These are phyloP conservation scores for Micractinium sp. DNA, from an alignment of 139 green algal genomes.

Conservation along the genomic window DNA sequence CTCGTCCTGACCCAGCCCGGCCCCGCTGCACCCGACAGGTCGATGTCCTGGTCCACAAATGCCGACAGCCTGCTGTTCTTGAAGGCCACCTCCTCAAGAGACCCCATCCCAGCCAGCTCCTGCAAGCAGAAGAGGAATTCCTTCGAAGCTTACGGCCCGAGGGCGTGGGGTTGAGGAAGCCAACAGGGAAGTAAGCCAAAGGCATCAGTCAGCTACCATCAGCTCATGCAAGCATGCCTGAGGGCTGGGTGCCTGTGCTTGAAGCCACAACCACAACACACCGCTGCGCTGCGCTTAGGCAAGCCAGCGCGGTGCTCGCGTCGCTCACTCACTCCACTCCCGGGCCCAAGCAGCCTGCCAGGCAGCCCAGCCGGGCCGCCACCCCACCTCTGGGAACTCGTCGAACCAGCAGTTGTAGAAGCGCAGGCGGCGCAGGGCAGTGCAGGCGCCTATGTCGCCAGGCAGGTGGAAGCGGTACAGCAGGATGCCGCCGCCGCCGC, in stretches of 20 bases:
- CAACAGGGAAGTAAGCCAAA: too few relatives aligned
- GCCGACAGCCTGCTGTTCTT: neutral
- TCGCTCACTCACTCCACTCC: neutral
- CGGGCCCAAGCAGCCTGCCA: neutral
- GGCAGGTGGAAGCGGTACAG: neutral
- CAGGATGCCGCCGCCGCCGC: neutral
- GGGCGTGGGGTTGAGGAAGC: too few relatives aligned
- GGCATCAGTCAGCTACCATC: too few relatives aligned
- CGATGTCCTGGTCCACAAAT: neutral
- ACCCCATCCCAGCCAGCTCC: neutral
- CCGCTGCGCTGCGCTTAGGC: neutral
- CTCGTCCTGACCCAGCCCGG: too few relatives aligned
- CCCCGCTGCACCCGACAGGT: neutral
- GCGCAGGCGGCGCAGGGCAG: neutral
- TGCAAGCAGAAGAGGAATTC: neutral
- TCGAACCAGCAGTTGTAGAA: conserved; percentile 5
- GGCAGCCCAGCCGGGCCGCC: neutral
- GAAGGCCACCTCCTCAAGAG: neutral
- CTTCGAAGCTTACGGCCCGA: neutral
- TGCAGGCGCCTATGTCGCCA: neutral
- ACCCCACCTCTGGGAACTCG: neutral
- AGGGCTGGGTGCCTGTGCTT: too few relatives aligned
- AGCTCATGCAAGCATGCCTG: too few relatives aligned
- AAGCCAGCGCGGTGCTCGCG: neutral
- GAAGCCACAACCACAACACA: neutral